phyloP scores from a whole-genome alignment of 768 basidiomycete species.

The Suillus placidus region DNA sequence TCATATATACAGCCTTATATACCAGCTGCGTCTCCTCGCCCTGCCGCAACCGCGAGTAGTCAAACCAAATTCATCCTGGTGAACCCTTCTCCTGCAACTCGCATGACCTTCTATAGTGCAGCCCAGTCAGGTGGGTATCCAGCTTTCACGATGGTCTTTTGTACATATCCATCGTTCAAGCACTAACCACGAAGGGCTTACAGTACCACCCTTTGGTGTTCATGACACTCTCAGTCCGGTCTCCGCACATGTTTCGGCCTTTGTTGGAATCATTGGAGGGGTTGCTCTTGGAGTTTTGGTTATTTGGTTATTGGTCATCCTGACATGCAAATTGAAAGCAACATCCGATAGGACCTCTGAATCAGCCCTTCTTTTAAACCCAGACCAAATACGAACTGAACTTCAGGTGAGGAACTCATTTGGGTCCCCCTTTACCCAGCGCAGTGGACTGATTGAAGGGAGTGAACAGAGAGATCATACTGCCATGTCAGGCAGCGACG shows the following conservation, averaged over 20 bases:
- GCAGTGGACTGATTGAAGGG: neutral
- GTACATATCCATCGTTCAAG: neutral
- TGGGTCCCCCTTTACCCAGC: neutral
- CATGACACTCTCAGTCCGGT: neutral
- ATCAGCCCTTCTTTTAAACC: neutral
- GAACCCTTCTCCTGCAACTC: neutral
- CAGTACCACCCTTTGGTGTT: neutral
- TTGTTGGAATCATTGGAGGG: slow-evolving; percentile 3
- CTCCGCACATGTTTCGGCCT: neutral
- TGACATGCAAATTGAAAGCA: neutral
- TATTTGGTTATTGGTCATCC: neutral
- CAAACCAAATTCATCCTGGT: neutral
- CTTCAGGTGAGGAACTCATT: neutral
- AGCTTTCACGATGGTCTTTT: neutral
- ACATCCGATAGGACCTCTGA: neutral
- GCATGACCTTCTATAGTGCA: neutral
- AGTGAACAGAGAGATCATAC: neutral
- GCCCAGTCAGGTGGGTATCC: neutral
- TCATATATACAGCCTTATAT: neutral
- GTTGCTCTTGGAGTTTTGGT: neutral
- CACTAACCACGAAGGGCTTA: neutral
- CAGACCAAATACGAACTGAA: neutral
- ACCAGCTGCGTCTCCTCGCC: neutral
- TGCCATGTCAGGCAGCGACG: neutral
- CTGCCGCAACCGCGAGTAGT: neutral